Percentiles rank a stretch among this genome's conserved stretches.
phyloP scores from a whole-genome alignment of 2,329 filamentous ascomycete genomes.

The Hymenoscyphus scutula region DNA sequence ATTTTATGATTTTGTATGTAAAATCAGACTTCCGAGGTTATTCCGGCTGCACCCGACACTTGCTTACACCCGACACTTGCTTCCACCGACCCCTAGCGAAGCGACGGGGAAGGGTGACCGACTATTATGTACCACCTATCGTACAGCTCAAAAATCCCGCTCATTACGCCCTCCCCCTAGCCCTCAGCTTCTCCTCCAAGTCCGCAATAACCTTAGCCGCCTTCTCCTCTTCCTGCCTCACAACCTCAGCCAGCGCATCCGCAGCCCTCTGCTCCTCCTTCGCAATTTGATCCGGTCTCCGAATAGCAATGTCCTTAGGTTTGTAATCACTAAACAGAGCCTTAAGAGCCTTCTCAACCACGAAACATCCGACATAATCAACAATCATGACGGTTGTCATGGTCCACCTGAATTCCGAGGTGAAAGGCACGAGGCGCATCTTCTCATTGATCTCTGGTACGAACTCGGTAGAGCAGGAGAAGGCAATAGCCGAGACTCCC shows the following conservation, averaged over 20 bases:
- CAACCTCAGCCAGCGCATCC: conserved; percentile 48
- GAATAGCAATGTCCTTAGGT: conserved; percentile 87
- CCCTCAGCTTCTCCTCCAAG: conserved; percentile 57
- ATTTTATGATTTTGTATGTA: too few relatives aligned
- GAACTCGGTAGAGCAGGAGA: conserved; percentile 92
- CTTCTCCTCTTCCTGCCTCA: conserved; percentile 52
- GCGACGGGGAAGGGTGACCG: too few relatives aligned
- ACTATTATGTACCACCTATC: conserved; percentile 20
- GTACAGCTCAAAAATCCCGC: conserved; percentile 14
- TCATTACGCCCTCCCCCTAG: conserved; percentile 31
- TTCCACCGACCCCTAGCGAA: too few relatives aligned
- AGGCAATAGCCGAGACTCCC: conserved; percentile 84
- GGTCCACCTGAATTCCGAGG: conserved; percentile 80
- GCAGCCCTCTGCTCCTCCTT: conserved; percentile 69
- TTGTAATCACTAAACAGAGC: conserved; percentile 82
- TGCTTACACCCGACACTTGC: too few relatives aligned
- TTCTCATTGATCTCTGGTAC: conserved; percentile 92
- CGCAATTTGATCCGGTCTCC: conserved; percentile 81
- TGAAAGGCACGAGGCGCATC: conserved; percentile 90
- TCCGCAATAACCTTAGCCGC: conserved; percentile 51
- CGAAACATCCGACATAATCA: conserved; percentile 83
- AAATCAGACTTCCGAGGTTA: too few relatives aligned
- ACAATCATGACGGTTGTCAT: conserved; percentile 82
- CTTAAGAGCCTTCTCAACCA: conserved; percentile 87
- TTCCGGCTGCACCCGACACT: too few relatives aligned